Evolutionary conservation across 1,284 basidiomycete genomes (phyloP), one percentile per base, ranked within the genome.

Genomic region (Apiotrichum domesticum): DNA sequence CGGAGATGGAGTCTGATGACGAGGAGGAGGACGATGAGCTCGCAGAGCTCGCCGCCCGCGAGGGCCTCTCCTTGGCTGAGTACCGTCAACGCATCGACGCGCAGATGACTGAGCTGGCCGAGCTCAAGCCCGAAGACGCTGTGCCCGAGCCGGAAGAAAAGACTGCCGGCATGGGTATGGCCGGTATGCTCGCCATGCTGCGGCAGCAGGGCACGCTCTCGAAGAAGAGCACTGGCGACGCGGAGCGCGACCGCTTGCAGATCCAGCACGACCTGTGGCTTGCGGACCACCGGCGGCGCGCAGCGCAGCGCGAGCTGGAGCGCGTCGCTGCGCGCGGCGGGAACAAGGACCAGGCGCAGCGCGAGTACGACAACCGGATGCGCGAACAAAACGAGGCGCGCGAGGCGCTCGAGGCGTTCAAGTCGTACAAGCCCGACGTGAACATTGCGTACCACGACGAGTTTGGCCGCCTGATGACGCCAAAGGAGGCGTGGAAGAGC

Each of bases 371-470:
- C 76, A 97, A 97, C 71, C 84, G 90, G 56, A 73, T 87, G 65
- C 85, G 94, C 33, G 96, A 98, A 69, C 86, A 93, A 72, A 87
- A 90, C 64, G 93, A 97, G 64, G 88, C 93, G 7, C 84, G 89
- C 43, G 84, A 88, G 34, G 84, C 85, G 46, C 78, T 93, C 65
- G 90, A 96, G 41, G 74, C 84, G 49, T 98, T 89, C 83, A 88
- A 87, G 77, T 83, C 88, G 71, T 99, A 99, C 81, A 96, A 94
- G 77, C 96, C 96, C 1, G 93, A 96, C 74, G 83, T 99, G 66
- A 90, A 95, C 63, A 90, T 98, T 70, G 88, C 88, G 58, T 99
- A 98, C 76, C 88, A 95, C 65, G 96, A 99, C 74, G 93, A 96
- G 76, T 90, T 91, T 71, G 96, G 96, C 35, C 61, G 75, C 66